phyloP scores from a whole-genome alignment of 169 alveolate genomes.

The Cryptosporidium sp. region DNA sequence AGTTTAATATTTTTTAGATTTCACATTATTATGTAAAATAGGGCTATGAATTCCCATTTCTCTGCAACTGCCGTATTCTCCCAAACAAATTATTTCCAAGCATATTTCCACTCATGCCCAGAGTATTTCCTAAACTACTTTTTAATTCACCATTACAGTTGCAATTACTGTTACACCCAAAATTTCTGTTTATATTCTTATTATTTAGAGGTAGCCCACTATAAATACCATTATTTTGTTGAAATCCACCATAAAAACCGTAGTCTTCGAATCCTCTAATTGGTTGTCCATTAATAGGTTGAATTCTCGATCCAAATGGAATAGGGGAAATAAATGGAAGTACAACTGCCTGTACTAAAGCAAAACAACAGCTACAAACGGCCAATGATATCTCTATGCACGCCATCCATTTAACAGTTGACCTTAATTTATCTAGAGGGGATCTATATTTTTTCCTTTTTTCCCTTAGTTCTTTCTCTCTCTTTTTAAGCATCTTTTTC shows the following conservation, averaged over 20 bases:
- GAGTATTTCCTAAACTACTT: background rate
- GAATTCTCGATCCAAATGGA: constrained; percentile 60
- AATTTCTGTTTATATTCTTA: background rate
- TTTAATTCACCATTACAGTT: background rate
- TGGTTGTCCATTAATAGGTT: constrained; percentile 5
- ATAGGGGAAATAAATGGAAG: constrained; percentile 50
- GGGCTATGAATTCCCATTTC: background rate
- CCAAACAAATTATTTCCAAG: background rate
- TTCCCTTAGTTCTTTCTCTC: constrained; percentile 14
- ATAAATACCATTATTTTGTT: background rate
- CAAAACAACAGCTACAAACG: constrained; percentile 59
- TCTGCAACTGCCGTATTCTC: background rate
- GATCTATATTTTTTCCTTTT: constrained; percentile 27
- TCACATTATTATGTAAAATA: background rate
- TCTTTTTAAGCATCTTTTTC: constrained; percentile 19
- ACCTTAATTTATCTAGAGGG: constrained; percentile 26
- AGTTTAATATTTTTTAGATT: background rate
- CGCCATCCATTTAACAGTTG: constrained; percentile 66
- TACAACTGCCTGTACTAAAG: constrained; percentile 19
- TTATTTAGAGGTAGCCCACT: background rate
- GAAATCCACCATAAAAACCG: background rate
- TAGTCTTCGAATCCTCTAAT: constrained; percentile 58
- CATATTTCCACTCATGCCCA: background rate
- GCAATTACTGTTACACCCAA: background rate
- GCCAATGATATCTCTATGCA: constrained; percentile 59